Base-by-base conservation (phyloP, 345 rosid species). In the Pugionium cornutum region DNA sequence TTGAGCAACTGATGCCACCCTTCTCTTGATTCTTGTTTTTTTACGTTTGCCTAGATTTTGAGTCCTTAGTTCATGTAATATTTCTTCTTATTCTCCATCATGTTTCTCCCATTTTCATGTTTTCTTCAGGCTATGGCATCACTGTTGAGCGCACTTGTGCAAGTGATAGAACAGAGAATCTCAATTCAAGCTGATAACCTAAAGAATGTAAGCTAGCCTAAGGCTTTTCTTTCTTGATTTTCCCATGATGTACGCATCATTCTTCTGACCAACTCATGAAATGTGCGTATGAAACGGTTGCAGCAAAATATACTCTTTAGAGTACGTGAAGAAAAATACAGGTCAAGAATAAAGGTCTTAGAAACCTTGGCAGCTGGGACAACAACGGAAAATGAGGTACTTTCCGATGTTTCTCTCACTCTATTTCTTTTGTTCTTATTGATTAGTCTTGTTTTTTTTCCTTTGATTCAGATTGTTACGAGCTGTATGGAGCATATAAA, bases 291-390 rank as follows among this genome's bases (percentile, higher is more conserved):
- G 73, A 61, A 35, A 67, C 39, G 41, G 36, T 56, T 83, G 75
- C 83, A 90, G 99, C 95, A 90, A 88, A 87, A 84, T 65, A 81
- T 76, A 51, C 77, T 86, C 69, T 77, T 75, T 62, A 82, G 79
- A 68, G 82, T 73, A 64, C 87, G 85, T 52, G 86, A 86, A 47
- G 95, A 84, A 66, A 94, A 85, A 81, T 88, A 81, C 74, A 89
- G 79, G 64, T 82, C 89, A 61, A 87, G 80, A 77, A 76, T 86
- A 46, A 85, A 76, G 75, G 86, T 80, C 26, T 80, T 90, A 60
- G 99, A 90, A 75, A 83, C 96, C 72, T 81, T 94, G 53, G 86
- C 78, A 55, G 77, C 79, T 62, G 97, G 97, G 68, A 69, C 85
- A 39, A 68, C 81, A 47, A 83, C 83, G 75, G 99, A 94, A 79